These are phyloP conservation scores for Articulospora tetracladia DNA, from an alignment of 495 filamentous ascomycete species.

Conservation along the genomic window DNA sequence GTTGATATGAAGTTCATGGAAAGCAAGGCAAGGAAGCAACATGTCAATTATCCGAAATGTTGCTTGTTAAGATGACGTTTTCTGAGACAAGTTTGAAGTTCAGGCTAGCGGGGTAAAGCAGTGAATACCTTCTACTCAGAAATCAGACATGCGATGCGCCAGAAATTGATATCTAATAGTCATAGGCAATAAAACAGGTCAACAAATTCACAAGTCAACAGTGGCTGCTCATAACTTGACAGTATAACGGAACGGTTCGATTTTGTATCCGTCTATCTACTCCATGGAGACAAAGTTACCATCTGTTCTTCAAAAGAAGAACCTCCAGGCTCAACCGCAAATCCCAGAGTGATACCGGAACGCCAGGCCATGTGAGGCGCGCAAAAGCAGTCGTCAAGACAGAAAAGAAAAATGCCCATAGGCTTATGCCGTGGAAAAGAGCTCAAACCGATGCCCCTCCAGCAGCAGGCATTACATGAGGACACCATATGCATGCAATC, in stretches of 20 bases:
- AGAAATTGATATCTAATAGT: no score
- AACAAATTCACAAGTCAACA: no score
- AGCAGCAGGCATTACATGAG: neutral
- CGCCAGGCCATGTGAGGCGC: slow-evolving; percentile 11
- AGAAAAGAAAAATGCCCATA: neutral
- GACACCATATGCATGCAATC: slow-evolving; percentile 12
- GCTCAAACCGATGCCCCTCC: neutral
- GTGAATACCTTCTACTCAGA: no score
- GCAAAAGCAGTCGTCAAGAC: neutral
- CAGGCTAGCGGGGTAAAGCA: no score
- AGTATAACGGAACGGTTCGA: neutral
- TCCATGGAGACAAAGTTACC: slow-evolving; percentile 3
- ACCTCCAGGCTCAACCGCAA: neutral
- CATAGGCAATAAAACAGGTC: neutral
- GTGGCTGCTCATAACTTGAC: no score
- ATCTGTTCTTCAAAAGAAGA: neutral
- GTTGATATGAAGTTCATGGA: no score
- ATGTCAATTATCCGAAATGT: no score
- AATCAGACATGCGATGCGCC: no score
- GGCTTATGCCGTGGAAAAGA: slow-evolving; percentile 1
- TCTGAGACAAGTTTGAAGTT: no score
- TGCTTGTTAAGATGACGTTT: no score
- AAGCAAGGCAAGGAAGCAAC: no score
- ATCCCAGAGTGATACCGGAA: slow-evolving; percentile 8
- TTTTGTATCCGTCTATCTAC: slow-evolving; percentile 14